phyloP scores from a whole-genome alignment of 2,329 filamentous ascomycete genomes.

The Alternaria gansuensis region DNA sequence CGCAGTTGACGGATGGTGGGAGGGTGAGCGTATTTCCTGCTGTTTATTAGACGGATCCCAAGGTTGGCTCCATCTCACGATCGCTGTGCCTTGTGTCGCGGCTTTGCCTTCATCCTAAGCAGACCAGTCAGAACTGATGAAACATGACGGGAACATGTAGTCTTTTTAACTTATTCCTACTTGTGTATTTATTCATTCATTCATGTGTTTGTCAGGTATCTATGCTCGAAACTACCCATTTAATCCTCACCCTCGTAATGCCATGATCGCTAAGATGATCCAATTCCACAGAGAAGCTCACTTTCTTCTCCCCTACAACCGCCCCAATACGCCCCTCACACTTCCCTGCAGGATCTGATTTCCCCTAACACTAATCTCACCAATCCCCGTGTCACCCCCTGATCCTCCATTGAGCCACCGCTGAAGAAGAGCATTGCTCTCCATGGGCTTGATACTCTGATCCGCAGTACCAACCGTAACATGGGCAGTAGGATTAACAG shows the following conservation, averaged over 20 bases:
- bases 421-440: constrained; percentile 86
- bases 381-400: constrained; percentile 62
- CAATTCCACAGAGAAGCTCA: background rate
- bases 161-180: too few relatives aligned
- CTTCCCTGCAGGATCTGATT: constrained; percentile 65
- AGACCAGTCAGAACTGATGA: too few relatives aligned
- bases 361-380: constrained; percentile 63
- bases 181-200: background rate
- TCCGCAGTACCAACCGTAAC: constrained; percentile 87
- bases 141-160: too few relatives aligned
- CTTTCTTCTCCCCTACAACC: constrained; percentile 28
- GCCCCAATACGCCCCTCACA: constrained; percentile 57
- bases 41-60: constrained; percentile 39
- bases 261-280: background rate
- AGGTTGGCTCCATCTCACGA: too few relatives aligned
- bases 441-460: constrained; percentile 81
- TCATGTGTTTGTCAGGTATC: background rate
- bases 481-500: constrained; percentile 81
- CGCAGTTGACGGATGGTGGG: constrained; percentile 60
- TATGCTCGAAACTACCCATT: background rate
- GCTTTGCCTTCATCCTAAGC: too few relatives aligned
- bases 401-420: constrained; percentile 74
- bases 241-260: background rate
- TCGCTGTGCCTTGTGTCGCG: too few relatives aligned
- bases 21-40: constrained; percentile 48